These are phyloP conservation scores for Lipomyces orientalis DNA, from an alignment of 805 yeast genomes.

Conservation along the genomic window DNA sequence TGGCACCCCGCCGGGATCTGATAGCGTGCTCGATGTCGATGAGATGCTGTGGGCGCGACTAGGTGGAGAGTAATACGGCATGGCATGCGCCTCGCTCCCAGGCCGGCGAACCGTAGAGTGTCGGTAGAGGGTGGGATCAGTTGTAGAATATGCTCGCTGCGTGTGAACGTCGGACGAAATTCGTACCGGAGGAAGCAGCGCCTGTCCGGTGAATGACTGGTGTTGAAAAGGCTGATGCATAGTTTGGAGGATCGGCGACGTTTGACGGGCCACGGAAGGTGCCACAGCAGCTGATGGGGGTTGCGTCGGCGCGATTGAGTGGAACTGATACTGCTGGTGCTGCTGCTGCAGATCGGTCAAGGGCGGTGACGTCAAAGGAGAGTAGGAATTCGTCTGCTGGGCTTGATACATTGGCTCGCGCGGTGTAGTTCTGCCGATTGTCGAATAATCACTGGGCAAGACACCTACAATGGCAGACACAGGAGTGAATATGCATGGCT, in stretches of 20 bases:
- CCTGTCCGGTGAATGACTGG: neutral
- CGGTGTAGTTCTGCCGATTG: neutral
- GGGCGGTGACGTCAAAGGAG: neutral
- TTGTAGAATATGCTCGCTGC: conserved; percentile 15
- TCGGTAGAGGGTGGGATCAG: conserved; percentile 26
- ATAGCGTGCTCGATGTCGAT: neutral
- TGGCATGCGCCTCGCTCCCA: neutral
- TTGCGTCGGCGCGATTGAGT: neutral
- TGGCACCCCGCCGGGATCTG: neutral
- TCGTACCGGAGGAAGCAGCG: neutral
- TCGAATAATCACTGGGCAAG: conserved; percentile 7
- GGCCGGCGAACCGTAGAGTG: conserved; percentile 24
- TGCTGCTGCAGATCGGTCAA: neutral
- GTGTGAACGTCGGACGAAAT: neutral
- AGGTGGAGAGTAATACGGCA: neutral
- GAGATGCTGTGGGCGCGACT: conserved; percentile 8
- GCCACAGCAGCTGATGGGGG: neutral
- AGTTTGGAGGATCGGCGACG: neutral
- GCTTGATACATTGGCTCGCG: neutral
- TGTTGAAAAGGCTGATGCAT: neutral
- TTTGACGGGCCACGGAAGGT: neutral
- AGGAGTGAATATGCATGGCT: conserved; percentile 45
- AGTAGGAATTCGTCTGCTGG: neutral
- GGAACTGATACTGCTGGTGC: neutral
- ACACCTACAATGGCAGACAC: conserved; percentile 36